phyloP scores from a whole-genome alignment of 2,329 filamentous ascomycete species.

The Botryosphaeria agaves region DNA sequence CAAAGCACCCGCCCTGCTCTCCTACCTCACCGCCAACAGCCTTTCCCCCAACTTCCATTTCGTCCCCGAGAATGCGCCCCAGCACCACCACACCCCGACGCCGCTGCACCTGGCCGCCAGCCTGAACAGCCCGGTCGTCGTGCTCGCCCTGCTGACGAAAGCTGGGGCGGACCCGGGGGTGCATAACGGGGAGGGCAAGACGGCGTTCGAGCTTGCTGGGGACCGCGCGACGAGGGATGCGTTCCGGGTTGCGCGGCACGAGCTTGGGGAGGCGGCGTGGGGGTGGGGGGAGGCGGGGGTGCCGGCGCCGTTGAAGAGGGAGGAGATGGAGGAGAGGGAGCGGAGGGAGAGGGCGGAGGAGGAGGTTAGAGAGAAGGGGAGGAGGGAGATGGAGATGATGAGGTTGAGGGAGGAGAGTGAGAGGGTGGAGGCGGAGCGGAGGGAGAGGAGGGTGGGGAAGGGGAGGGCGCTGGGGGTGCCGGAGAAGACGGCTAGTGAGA shows the following conservation, averaged over 20 bases:
- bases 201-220: conserved; percentile 72
- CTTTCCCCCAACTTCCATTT: conserved; percentile 60
- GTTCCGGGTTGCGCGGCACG: conserved; percentile 72
- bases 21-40: conserved; percentile 64
- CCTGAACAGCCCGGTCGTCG: conserved; percentile 61
- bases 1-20: conserved; percentile 71
- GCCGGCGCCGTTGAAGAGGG: conserved; percentile 37
- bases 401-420: conserved; percentile 50
- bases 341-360: conserved; percentile 49
- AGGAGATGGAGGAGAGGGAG: conserved; percentile 59
- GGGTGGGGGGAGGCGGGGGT: conserved; percentile 65
- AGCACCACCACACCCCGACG: conserved; percentile 66
- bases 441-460: conserved; percentile 33
- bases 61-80: conserved; percentile 44
- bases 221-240: conserved; percentile 76
- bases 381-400: conserved; percentile 59
- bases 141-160: conserved; percentile 60
- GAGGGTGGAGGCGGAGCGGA: conserved; percentile 31
- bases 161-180: conserved; percentile 56
- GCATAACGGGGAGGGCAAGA: conserved; percentile 58
- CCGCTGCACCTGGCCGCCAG: conserved; percentile 74
- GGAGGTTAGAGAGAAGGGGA: conserved; percentile 40
- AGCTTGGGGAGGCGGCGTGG: conserved; percentile 62
- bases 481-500: conserved; percentile 62
- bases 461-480: conserved; percentile 36